phyloP scores from a whole-genome alignment of 495 filamentous ascomycete species.

The Aspergillus ellipticus region DNA sequence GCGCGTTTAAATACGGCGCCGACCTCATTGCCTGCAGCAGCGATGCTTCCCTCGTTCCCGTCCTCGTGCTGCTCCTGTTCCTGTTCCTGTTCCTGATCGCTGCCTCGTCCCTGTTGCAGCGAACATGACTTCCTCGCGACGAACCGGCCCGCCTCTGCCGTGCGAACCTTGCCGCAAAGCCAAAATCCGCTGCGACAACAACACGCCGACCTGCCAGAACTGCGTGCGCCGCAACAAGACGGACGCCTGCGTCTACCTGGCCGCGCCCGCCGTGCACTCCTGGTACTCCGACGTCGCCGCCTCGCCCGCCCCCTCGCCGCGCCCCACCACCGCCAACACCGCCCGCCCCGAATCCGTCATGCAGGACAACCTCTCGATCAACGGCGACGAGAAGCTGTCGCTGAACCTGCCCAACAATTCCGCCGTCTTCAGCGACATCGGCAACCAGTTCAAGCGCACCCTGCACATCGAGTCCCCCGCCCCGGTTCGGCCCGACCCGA shows the following conservation, averaged over 20 bases:
- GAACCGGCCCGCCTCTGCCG: constrained; percentile 36
- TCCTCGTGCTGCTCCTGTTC: background rate
- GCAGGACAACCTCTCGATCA: background rate
- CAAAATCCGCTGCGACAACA: constrained; percentile 40
- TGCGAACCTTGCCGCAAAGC: constrained; percentile 44
- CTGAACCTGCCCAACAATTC: background rate
- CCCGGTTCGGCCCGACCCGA: constrained; percentile 8
- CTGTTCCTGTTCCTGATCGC: background rate
- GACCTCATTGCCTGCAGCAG: too few relatives aligned
- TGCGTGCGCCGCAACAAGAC: constrained; percentile 20
- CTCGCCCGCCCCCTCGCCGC: background rate
- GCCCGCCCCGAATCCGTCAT: background rate
- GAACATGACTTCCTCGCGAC: constrained; percentile 22
- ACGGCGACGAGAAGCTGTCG: background rate
- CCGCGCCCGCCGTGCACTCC: constrained; percentile 23
- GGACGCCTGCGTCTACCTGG: constrained; percentile 27
- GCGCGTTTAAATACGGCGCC: too few relatives aligned
- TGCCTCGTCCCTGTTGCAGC: too few relatives aligned
- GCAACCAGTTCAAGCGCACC: background rate
- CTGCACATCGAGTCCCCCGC: background rate
- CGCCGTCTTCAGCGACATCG: background rate
- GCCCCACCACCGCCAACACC: too few relatives aligned
- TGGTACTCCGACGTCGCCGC: background rate
- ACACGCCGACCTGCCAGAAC: constrained; percentile 23
- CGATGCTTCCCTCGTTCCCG: too few relatives aligned